Conservation (phyloP, 2,329 filamentous ascomycete genomes). For the Aspergillus terreus region DNA sequence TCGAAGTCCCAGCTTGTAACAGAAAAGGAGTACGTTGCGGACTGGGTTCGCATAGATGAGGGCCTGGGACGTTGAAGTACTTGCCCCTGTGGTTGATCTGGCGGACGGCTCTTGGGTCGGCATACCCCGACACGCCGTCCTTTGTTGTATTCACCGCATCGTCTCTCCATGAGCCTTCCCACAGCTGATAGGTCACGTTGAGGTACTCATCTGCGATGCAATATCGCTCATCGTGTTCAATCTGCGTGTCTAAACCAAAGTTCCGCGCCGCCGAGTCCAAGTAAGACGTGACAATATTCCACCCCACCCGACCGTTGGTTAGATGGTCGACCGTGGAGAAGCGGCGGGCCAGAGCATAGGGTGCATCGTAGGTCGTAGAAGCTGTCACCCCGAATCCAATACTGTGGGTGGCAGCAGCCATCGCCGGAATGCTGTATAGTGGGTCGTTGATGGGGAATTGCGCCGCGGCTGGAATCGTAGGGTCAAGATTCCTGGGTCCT, state of each 20-base stretch:
- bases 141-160: slow-evolving; percentile 27
- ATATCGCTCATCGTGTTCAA: slow-evolving; percentile 50
- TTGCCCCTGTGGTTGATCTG: slow-evolving; percentile 39
- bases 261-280: slow-evolving; percentile 48
- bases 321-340: slow-evolving; percentile 55
- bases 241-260: slow-evolving; percentile 43
- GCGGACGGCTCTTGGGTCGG: slow-evolving; percentile 31
- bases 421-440: slow-evolving; percentile 41
- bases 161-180: slow-evolving; percentile 52
- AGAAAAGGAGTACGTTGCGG: slow-evolving; percentile 47
- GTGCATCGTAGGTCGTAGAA: slow-evolving; percentile 53
- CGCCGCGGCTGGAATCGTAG: slow-evolving; percentile 37
- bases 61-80: slow-evolving; percentile 43
- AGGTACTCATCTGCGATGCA: slow-evolving; percentile 48
- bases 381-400: slow-evolving; percentile 52
- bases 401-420: slow-evolving; percentile 46
- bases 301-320: slow-evolving; percentile 48
- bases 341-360: slow-evolving; percentile 52
- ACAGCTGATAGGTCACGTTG: slow-evolving; percentile 46
- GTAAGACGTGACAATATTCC: slow-evolving; percentile 53
- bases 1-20: slow-evolving; percentile 46
- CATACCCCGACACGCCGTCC: slow-evolving; percentile 24
- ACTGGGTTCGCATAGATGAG: slow-evolving; percentile 45
- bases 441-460: slow-evolving; percentile 46
- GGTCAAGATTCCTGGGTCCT: slow-evolving; percentile 36